These are phyloP conservation scores for Eragrostis tef DNA, from an alignment of 202 grass and related monocot species.

Conservation along the genomic window DNA sequence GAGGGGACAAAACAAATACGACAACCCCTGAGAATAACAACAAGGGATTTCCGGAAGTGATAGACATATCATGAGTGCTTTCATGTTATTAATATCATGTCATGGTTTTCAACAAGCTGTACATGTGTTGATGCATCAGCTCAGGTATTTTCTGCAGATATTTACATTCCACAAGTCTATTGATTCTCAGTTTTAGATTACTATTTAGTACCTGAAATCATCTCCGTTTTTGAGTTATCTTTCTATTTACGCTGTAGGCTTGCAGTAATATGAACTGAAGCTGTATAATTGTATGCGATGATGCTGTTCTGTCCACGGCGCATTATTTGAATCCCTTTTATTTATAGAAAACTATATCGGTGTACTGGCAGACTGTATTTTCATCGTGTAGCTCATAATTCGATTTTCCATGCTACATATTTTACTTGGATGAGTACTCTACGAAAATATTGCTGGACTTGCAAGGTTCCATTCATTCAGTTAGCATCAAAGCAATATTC, in stretches of 20 bases:
- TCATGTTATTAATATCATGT: too few relatives aligned
- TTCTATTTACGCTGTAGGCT: conserved; percentile 1
- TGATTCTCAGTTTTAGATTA: conserved; percentile 18
- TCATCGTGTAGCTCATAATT: neutral
- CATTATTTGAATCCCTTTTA: conserved; percentile 4
- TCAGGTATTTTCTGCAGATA: conserved; percentile 58
- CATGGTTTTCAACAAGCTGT: conserved; percentile 26
- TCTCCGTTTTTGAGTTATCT: conserved; percentile 21
- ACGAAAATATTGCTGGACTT: neutral
- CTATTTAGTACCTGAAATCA: conserved; percentile 15
- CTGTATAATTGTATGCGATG: neutral
- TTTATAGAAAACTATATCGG: neutral
- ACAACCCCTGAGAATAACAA: conserved; percentile 44
- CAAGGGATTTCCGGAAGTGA: conserved; percentile 45
- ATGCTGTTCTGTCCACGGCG: conserved; percentile 2
- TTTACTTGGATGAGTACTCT: neutral
- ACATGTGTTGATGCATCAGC: conserved; percentile 44
- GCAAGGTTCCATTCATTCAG: neutral
- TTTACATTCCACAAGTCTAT: neutral
- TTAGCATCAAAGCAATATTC: neutral
- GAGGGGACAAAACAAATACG: conserved; percentile 39
- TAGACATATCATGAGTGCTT: conserved; percentile 48
- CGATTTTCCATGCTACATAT: neutral
- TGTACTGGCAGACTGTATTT: conserved; percentile 7
- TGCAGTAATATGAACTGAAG: conserved; percentile 15